Evolutionary conservation across 2,329 filamentous ascomycete genomes (phyloP), one percentile per base, ranked within the genome.

Genomic region (Thelonectria discophora): DNA sequence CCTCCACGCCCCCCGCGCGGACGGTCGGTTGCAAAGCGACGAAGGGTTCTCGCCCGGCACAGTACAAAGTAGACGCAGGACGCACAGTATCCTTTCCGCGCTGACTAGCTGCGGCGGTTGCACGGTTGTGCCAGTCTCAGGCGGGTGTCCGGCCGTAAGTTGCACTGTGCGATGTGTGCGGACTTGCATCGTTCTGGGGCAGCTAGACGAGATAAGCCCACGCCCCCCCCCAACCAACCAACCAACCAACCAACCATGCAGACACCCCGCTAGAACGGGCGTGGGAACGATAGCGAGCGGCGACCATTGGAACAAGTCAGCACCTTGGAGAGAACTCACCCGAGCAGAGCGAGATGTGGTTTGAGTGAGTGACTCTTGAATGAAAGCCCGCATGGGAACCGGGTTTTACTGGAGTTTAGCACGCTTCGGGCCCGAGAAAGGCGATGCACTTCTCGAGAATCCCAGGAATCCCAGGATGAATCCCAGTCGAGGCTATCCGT

Each of bases 31-130:
- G n/a, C n/a, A n/a, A 24, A 21, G 34, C 30, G 32, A 27, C 24
- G 13, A 34, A 32, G 27, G n/a, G n/a, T n/a, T 50, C 59, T 58
- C 49, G 48, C 47, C 48, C 24, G 34, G 54, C 56, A 61, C 56
- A 51, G 55, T 63, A 48, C 39, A 15, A 12, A 20, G 50, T 18
- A 20, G 20, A 48, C 34, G 12, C 32, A n/a, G 42, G 10, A 12
- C 42, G 37, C 43, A 55, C 43, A n/a, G n/a, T 45, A 20, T 21
- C 42, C 17, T 7, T 18, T 20, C 10, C 10, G 2, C 5, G 10
- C 7, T 24, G 24, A 17, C 15, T 18, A n/a, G 17, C 39, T 18
- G 7, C 15, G 12, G 37, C 37, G 37, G 37, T 40, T 8, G 12
- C 15, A n/a, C 12, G 3, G 39, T 18, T 7, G 24, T 7, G 7